phyloP scores from a whole-genome alignment of 2,329 filamentous ascomycete genomes.

The Pochonia chlamydosporia region DNA sequence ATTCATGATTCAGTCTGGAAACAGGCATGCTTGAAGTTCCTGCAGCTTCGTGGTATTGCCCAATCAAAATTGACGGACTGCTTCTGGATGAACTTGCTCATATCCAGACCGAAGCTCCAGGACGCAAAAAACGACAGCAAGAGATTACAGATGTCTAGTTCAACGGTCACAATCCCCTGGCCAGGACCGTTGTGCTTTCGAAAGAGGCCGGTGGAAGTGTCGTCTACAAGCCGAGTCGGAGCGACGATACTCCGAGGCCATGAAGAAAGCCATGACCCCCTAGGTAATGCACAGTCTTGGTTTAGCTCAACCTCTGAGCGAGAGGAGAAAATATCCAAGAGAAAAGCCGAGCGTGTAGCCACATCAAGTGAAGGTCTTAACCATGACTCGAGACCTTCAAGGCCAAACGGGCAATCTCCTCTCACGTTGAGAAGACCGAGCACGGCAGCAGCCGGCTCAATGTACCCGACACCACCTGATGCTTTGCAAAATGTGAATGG shows the following conservation, averaged over 20 bases:
- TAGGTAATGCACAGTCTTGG: constrained; percentile 44
- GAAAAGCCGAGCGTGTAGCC: constrained; percentile 45
- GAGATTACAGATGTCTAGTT: constrained; percentile 27
- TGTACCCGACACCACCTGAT: constrained; percentile 70
- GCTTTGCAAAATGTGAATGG: constrained; percentile 49
- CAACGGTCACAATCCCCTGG: constrained; percentile 43
- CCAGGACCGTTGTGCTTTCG: constrained; percentile 49
- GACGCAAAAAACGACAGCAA: constrained; percentile 38
- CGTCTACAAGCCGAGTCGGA: constrained; percentile 32
- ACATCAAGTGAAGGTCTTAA: constrained; percentile 35
- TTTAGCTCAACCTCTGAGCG: constrained; percentile 37
- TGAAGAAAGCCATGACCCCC: constrained; percentile 41
- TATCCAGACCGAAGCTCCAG: constrained; percentile 37
- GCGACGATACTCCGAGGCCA: constrained; percentile 30
- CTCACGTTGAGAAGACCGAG: constrained; percentile 44
- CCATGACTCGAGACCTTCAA: constrained; percentile 35
- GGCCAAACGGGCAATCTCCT: constrained; percentile 46
- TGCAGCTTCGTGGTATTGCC: constrained; percentile 45
- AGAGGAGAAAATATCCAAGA: constrained; percentile 40
- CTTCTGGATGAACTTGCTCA: constrained; percentile 46
- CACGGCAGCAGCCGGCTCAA: constrained; percentile 42
- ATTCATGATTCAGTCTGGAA: constrained; percentile 41
- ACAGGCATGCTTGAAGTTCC: constrained; percentile 41
- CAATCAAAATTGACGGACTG: constrained; percentile 35
- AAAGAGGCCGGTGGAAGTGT: constrained; percentile 36